These are phyloP conservation scores for Centaurea solstitialis DNA, from an alignment of 129 eudicot genomes.

Conservation along the genomic window DNA sequence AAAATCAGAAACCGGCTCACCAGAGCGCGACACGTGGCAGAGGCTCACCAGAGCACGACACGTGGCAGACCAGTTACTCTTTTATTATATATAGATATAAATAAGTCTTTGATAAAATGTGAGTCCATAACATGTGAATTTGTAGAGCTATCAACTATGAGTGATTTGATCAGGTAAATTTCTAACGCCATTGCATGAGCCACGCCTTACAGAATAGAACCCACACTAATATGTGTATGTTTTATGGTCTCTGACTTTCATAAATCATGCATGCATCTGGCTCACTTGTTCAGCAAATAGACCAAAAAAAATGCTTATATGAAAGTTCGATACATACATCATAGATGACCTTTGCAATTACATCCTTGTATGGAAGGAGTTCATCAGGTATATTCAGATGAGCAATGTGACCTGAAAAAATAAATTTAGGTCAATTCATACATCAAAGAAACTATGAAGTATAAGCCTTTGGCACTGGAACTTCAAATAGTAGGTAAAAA, in stretches of 20 bases:
- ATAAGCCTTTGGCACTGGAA: neutral
- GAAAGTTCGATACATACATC: conserved; percentile 58
- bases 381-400: conserved; percentile 91
- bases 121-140: too few species aligned
- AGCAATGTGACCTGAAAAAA: conserved; percentile 96
- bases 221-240: neutral
- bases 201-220: too few species aligned
- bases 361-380: conserved; percentile 88
- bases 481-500: neutral
- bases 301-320: neutral
- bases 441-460: too few species aligned
- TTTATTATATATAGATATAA: too few species aligned
- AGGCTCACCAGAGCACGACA: too few species aligned
- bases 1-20: too few species aligned
- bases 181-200: too few species aligned
- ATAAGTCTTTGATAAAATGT: too few species aligned
- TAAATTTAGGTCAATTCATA: conserved; percentile 26
- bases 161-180: too few species aligned
- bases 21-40: too few species aligned
- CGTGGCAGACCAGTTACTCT: too few species aligned
- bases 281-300: neutral
- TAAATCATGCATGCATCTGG: neutral
- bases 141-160: too few species aligned
- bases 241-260: neutral
- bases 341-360: conserved; percentile 89